A percentile compares a stretch with the other conserved stretches of the same genome.
phyloP scores from a whole-genome alignment of 2,329 filamentous ascomycete genomes.

The Xylariaceae sp. region DNA sequence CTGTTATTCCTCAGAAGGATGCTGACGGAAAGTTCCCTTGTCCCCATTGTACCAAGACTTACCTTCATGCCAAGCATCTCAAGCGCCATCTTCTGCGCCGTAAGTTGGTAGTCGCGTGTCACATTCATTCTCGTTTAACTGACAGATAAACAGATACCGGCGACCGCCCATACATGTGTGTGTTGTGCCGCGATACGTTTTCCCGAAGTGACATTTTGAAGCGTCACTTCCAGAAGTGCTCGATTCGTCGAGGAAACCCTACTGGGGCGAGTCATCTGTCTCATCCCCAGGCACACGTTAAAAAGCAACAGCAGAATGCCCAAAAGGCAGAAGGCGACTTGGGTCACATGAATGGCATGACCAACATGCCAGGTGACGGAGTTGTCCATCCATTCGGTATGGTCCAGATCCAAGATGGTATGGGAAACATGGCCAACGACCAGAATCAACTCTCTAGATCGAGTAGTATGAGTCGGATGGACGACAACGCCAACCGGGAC shows the following conservation, averaged over 20 bases:
- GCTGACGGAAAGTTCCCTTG: slow-evolving; percentile 98
- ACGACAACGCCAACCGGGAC: slow-evolving; percentile 55
- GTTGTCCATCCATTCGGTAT: slow-evolving; percentile 59
- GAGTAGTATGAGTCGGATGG: slow-evolving; percentile 58
- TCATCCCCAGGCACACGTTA: slow-evolving; percentile 85
- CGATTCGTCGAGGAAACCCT: slow-evolving; percentile 90
- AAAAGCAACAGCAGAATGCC: slow-evolving; percentile 67
- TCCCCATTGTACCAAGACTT: slow-evolving; percentile 97
- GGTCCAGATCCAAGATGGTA: slow-evolving; percentile 54
- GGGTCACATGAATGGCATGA: slow-evolving; percentile 60
- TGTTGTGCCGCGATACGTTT: slow-evolving; percentile 96
- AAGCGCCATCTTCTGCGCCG: slow-evolving; percentile 94
- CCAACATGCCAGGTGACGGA: slow-evolving; percentile 55
- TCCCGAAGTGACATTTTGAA: slow-evolving; percentile 97
- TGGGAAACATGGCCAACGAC: slow-evolving; percentile 59
- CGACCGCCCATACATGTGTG: slow-evolving; percentile 97
- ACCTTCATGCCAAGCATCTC: slow-evolving; percentile 93
- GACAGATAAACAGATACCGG: slow-evolving; percentile 70
- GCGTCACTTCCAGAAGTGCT: slow-evolving; percentile 99
- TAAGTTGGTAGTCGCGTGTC: slow-evolving; percentile 54
- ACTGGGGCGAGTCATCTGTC: slow-evolving; percentile 93
- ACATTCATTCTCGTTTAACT: slow-evolving; percentile 9
- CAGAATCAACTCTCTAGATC: slow-evolving; percentile 61
- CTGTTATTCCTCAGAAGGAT: slow-evolving; percentile 88
- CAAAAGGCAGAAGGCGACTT: slow-evolving; percentile 53